Evolutionary conservation across 306 rosid species (phyloP).

Genomic region (Prunus davidiana): DNA sequence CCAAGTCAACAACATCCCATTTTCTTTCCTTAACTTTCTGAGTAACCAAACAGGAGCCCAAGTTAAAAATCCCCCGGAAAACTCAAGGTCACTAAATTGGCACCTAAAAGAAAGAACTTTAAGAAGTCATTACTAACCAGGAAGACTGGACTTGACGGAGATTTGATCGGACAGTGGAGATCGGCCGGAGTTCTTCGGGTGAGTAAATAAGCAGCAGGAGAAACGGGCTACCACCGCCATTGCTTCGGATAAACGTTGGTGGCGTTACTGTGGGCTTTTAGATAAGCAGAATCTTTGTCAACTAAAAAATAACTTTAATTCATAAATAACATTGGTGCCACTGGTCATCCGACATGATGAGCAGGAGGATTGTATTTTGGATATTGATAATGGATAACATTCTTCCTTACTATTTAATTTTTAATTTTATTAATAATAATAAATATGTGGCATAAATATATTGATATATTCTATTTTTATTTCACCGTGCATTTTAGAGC

Average conservation of each 20-base stretch:
- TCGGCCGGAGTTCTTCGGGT: slow-evolving; percentile 30
- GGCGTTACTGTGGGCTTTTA: not conserved
- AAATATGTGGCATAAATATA: too few species aligned
- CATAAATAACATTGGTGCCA: not conserved
- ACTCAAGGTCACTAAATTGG: not conserved
- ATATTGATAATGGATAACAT: too few species aligned
- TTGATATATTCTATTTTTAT: too few species aligned
- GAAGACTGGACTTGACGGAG: slow-evolving; percentile 18
- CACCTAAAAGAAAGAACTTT: not conserved
- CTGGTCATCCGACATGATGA: not conserved
- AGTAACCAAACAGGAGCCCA: not conserved
- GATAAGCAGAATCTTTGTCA: not conserved
- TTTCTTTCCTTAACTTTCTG: not conserved
- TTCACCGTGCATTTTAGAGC: too few species aligned
- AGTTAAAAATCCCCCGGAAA: not conserved
- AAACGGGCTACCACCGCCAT: slow-evolving; percentile 72
- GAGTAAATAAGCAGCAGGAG: slow-evolving; percentile 50
- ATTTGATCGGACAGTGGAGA: slow-evolving; percentile 37
- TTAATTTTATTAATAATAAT: too few species aligned
- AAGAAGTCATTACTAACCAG: slow-evolving; percentile 36
- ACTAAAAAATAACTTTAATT: not conserved
- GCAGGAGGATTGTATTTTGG: too few species aligned
- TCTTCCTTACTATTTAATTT: too few species aligned
- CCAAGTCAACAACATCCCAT: not conserved
- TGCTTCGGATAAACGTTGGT: slow-evolving; percentile 33